A percentile compares a stretch with the other conserved stretches of the same genome.
Evolutionary conservation across 2,329 filamentous ascomycete genomes (phyloP).

Genomic region (Scedosporium dehoogii): DNA sequence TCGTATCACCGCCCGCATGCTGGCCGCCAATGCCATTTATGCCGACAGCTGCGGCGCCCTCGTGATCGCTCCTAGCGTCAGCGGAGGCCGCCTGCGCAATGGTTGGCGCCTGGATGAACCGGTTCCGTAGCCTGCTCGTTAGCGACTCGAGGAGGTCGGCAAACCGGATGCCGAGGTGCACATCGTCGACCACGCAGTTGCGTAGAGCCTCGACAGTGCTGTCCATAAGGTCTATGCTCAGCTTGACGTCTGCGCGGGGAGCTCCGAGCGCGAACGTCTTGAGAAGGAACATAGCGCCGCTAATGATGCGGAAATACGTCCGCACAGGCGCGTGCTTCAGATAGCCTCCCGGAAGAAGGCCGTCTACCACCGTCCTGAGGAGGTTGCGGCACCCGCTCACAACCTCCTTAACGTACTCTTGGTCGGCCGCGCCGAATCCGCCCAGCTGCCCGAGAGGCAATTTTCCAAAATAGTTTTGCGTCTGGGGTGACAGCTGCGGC

Average conservation of each 20-base stretch:
- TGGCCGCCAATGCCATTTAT: slow-evolving; percentile 14
- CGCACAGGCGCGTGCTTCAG: slow-evolving; percentile 75
- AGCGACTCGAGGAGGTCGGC: slow-evolving; percentile 73
- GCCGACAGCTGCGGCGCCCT: slow-evolving; percentile 17
- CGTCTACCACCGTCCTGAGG: slow-evolving; percentile 67
- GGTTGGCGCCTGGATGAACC: slow-evolving; percentile 59
- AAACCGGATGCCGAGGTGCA: slow-evolving; percentile 76
- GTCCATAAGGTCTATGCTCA: slow-evolving; percentile 67
- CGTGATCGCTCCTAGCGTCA: slow-evolving; percentile 30
- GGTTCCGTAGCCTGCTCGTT: slow-evolving; percentile 61
- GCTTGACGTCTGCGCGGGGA: slow-evolving; percentile 65
- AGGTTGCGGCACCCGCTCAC: slow-evolving; percentile 69
- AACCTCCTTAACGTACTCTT: slow-evolving; percentile 66
- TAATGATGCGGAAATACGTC: slow-evolving; percentile 80
- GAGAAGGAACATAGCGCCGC: slow-evolving; percentile 73
- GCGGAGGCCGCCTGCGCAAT: slow-evolving; percentile 27
- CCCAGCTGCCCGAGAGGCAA: slow-evolving; percentile 54
- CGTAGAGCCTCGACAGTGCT: slow-evolving; percentile 63
- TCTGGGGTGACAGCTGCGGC: slow-evolving; percentile 48
- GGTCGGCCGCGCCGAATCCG: slow-evolving; percentile 55
- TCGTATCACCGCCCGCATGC: slow-evolving; percentile 6
- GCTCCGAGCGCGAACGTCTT: slow-evolving; percentile 78
- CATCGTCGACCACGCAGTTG: slow-evolving; percentile 73
- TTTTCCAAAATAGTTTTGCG: slow-evolving; percentile 55
- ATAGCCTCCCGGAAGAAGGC: slow-evolving; percentile 62